Evolutionary conservation across 257 asterid species (phyloP).

Genomic region (Solanum chaucha): DNA sequence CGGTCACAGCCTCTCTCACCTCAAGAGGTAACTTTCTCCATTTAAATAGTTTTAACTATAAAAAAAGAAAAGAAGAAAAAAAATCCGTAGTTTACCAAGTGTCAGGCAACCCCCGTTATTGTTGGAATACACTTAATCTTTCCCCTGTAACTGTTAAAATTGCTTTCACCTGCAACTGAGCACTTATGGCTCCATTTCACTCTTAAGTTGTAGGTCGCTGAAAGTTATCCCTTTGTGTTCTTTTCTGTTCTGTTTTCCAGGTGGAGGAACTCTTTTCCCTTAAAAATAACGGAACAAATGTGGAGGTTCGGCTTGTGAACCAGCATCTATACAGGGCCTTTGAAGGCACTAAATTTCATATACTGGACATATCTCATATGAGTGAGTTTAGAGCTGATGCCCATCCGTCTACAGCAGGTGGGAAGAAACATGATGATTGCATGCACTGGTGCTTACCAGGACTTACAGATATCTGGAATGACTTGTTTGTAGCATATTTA

Average conservation of each 20-base stretch:
- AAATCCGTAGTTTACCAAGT: not conserved
- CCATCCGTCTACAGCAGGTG: constrained; percentile 80
- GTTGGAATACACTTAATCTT: not conserved
- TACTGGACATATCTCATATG: constrained; percentile 58
- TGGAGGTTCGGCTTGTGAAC: constrained; percentile 81
- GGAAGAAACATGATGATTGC: constrained; percentile 83
- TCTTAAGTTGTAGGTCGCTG: not conserved
- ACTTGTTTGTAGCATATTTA: constrained; percentile 55
- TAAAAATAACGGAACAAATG: constrained; percentile 62
- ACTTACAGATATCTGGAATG: constrained; percentile 86
- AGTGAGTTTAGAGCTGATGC: constrained; percentile 89
- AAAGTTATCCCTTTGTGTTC: not conserved
- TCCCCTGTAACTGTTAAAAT: not conserved
- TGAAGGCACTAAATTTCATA: constrained; percentile 39
- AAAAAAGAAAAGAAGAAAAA: not conserved
- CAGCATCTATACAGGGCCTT: constrained; percentile 52
- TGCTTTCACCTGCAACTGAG: not conserved
- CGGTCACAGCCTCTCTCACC: constrained; percentile 51
- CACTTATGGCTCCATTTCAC: not conserved
- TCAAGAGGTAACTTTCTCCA: constrained; percentile 47
- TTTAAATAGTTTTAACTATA: not conserved
- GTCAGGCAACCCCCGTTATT: not conserved
- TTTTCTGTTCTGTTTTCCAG: constrained; percentile 16
- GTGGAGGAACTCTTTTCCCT: constrained; percentile 66
- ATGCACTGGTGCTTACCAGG: constrained; percentile 99